Percentiles rank a stretch among this genome's conserved stretches.
These are phyloP conservation scores for Flammula alnicola DNA, from an alignment of 1,284 basidiomycete species.

Conservation along the genomic window DNA sequence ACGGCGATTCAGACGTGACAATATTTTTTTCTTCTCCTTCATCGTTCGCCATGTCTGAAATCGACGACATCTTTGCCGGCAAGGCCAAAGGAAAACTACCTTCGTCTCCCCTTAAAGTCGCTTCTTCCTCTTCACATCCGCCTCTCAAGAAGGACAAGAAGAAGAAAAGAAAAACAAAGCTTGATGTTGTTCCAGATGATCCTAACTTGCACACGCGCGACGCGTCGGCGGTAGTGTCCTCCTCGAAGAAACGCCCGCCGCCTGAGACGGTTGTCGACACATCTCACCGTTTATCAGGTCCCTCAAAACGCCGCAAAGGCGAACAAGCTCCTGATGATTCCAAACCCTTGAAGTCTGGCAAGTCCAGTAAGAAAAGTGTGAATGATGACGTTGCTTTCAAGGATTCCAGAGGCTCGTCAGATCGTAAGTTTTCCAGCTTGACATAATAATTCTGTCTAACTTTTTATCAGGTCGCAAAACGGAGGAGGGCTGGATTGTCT, in stretches of 20 bases:
- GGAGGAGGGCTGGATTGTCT: constrained; percentile 84
- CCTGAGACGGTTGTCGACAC: constrained; percentile 69
- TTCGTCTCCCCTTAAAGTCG: constrained; percentile 20
- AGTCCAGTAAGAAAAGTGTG: constrained; percentile 21
- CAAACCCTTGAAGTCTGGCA: constrained; percentile 23
- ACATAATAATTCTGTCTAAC: constrained; percentile 15
- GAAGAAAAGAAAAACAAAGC: constrained; percentile 50
- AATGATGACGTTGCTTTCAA: constrained; percentile 47
- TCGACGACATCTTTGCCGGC: constrained; percentile 78
- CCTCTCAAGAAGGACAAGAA: constrained; percentile 37
- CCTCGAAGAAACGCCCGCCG: constrained; percentile 45
- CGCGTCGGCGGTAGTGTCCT: constrained; percentile 24
- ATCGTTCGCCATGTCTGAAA: constrained; percentile 61
- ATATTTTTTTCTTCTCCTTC: constrained; percentile 5
- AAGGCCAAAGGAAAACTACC: constrained; percentile 45
- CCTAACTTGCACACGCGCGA: constrained; percentile 17
- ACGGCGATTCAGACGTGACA: constrained; percentile 1
- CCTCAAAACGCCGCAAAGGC: constrained; percentile 40
- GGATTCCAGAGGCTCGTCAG: constrained; percentile 76
- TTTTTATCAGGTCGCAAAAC: constrained; percentile 70
- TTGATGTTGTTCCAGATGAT: constrained; percentile 20
- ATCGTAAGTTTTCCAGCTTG: constrained; percentile 56
- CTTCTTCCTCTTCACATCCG: constrained; percentile 29
- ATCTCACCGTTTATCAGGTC: constrained; percentile 38
- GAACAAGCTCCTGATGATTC: constrained; percentile 22